Base-by-base conservation (phyloP, 208 protist genomes). In the Phytomonas francai region DNA sequence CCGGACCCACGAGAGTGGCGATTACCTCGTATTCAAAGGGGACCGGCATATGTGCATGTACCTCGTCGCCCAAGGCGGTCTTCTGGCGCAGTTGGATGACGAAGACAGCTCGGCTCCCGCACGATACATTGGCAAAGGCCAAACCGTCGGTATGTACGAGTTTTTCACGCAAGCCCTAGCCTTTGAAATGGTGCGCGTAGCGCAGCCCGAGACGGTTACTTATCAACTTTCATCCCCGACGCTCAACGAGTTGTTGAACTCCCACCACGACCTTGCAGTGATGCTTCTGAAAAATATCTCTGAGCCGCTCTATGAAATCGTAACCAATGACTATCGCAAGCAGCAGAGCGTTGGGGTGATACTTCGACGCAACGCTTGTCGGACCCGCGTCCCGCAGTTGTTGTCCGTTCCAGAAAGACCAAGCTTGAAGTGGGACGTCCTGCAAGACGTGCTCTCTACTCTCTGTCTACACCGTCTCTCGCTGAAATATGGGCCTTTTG, bases 211-310 rank as follows among this genome's bases (percentile, higher is more conserved):
- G 45, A 92, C 89, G 0, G 78, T 91, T 22, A 89, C 84, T 7
- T 94, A 92, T 70, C 85, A 91, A 39, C 78, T 92, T 67, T 84
- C 85, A 64, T 83, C 73, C 49, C 84, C 80, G 12, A 82, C 80
- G 5, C 49, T 94, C 32, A 83, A 87, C 62, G 85, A 92, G 63
- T 76, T 91, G 19, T 72, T 94, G 61, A 87, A 89, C 73, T 80
- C 78, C 27, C 79, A 89, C 54, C 76, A 85, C 27, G 85, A 90
- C 63, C 65, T 94, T 16, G 81, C 88, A 31, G 74, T 84, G n/a
- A 83, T 91, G 76, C 79, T 92, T 32, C 68, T 92, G 19, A 82
- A 89, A 68, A 91, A 88, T 67, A 64, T 91, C n/a, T 91, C 89
- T 0, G 83, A 88, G 59, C 84, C 81, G 45, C 76, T 92, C 67